Percentiles rank a stretch among this genome's conserved stretches.
Conservation (phyloP, 352 stramenopile species). For the Phytophthora crassamura region DNA sequence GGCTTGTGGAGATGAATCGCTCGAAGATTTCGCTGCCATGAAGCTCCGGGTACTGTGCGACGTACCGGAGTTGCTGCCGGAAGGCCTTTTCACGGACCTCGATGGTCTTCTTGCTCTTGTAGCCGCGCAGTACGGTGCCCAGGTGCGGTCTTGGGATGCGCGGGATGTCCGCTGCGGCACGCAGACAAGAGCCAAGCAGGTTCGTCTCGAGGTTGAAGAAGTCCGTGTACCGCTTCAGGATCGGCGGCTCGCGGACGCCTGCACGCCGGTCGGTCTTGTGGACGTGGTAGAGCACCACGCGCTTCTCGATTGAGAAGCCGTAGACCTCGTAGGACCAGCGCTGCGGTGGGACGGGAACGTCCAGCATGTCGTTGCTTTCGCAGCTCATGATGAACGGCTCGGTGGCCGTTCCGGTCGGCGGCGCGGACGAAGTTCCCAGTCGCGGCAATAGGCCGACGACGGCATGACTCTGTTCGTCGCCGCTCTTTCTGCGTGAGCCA, state of each 20-base stretch:
- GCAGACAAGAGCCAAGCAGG: slow-evolving; percentile 34
- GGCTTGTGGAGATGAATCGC: slow-evolving; percentile 41
- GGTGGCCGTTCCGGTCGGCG: slow-evolving; percentile 17
- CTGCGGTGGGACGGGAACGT: slow-evolving; percentile 13
- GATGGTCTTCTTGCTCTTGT: slow-evolving; percentile 48
- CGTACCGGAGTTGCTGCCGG: slow-evolving; percentile 45
- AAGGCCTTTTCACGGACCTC: slow-evolving; percentile 53
- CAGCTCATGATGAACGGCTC: slow-evolving; percentile 23
- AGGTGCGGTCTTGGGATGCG: slow-evolving; percentile 36
- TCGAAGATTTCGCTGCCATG: slow-evolving; percentile 53
- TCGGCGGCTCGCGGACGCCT: slow-evolving; percentile 27
- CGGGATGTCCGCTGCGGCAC: slow-evolving; percentile 32
- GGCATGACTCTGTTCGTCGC: neutral
- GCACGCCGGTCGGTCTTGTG: slow-evolving; percentile 33
- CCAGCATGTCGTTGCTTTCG: slow-evolving; percentile 20
- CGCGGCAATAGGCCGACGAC: slow-evolving; percentile 9
- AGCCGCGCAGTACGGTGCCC: slow-evolving; percentile 45
- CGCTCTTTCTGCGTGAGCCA: slow-evolving; percentile 11
- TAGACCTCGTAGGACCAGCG: slow-evolving; percentile 43
- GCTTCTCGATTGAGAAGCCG: slow-evolving; percentile 44
- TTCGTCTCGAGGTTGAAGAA: slow-evolving; percentile 52
- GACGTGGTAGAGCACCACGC: slow-evolving; percentile 54
- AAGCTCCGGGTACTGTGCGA: slow-evolving; percentile 43
- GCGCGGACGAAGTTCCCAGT: slow-evolving; percentile 2
- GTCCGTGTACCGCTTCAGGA: slow-evolving; percentile 56